These are phyloP conservation scores for Vanderwaltozyma tropicalis DNA, from an alignment of 805 yeast genomes.

Conservation along the genomic window DNA sequence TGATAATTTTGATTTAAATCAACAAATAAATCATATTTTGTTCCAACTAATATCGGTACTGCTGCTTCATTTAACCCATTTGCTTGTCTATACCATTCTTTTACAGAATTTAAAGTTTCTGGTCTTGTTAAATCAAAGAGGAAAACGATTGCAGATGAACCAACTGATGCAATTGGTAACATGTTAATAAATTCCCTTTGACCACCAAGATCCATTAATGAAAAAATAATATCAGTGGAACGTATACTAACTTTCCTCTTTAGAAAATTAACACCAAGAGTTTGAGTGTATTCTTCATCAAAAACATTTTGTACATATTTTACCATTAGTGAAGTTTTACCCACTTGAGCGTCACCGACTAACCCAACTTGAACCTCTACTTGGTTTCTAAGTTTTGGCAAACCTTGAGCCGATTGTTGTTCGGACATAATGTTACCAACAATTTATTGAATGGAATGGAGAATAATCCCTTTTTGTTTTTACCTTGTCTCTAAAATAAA, in stretches of 20 bases:
- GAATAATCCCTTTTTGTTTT: too few species aligned
- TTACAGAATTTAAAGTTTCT: constrained; percentile 74
- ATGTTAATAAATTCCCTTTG: constrained; percentile 89
- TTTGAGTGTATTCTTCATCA: constrained; percentile 86
- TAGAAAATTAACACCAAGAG: constrained; percentile 91
- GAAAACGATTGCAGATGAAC: constrained; percentile 83
- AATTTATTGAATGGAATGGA: too few species aligned
- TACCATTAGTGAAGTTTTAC: constrained; percentile 93
- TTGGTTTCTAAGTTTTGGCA: constrained; percentile 11
- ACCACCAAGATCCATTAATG: constrained; percentile 95
- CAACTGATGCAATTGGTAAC: constrained; percentile 86
- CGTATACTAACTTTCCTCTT: constrained; percentile 78
- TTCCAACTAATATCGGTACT: constrained; percentile 83
- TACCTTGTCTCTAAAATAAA: too few species aligned
- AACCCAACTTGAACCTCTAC: constrained; percentile 67
- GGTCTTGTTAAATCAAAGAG: constrained; percentile 85
- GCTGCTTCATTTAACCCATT: constrained; percentile 84
- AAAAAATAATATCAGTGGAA: constrained; percentile 78
- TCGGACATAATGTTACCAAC: background rate
- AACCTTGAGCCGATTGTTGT: background rate
- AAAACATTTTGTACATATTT: constrained; percentile 92
- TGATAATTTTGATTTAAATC: constrained; percentile 74
- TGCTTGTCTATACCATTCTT: constrained; percentile 92
- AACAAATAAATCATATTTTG: constrained; percentile 82
- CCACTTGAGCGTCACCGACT: constrained; percentile 92